Percentiles rank a stretch among this genome's conserved stretches.
Evolutionary conservation across 108 stramenopile genomes (phyloP).

Genomic region (Cyclotella sp.): DNA sequence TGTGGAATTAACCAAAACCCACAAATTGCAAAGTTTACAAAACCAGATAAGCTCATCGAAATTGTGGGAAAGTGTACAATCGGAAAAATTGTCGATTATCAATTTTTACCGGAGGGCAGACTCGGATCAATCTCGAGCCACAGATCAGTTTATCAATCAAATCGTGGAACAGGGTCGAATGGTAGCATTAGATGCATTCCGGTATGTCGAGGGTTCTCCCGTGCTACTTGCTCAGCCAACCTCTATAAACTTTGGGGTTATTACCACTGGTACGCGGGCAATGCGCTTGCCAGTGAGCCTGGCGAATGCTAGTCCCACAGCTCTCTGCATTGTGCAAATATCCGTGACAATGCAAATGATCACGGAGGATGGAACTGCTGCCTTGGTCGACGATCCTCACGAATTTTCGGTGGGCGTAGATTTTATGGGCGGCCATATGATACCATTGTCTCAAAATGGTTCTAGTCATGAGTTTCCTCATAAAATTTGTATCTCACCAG

Average conservation of each 20-base stretch:
- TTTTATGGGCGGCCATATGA: conserved; percentile 32
- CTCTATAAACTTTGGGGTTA: conserved; percentile 53
- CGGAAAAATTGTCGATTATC: background rate
- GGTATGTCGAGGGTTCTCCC: conserved; percentile 16
- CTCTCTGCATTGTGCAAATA: conserved; percentile 54
- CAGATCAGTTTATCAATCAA: conserved; percentile 1
- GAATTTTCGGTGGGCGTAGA: conserved; percentile 40
- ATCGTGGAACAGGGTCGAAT: background rate
- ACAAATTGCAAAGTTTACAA: conserved; percentile 3
- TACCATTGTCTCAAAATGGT: conserved; percentile 12
- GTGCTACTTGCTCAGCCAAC: conserved; percentile 43
- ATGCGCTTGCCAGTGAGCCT: conserved; percentile 37
- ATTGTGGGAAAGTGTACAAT: background rate
- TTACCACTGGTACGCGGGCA: conserved; percentile 45
- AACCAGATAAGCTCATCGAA: background rate
- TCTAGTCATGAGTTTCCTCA: conserved; percentile 19
- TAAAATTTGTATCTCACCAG: conserved; percentile 23
- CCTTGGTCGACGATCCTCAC: conserved; percentile 20
- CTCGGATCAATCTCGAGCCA: background rate
- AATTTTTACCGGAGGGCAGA: conserved; percentile 3
- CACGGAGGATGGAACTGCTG: conserved; percentile 11
- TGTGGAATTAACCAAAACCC: conserved; percentile 28
- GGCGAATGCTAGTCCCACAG: conserved; percentile 39
- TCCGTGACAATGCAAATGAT: conserved; percentile 35
- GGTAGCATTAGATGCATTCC: background rate